Evolutionary conservation across 805 yeast species (phyloP).

Genomic region (Jamesozyma jinghongensis): DNA sequence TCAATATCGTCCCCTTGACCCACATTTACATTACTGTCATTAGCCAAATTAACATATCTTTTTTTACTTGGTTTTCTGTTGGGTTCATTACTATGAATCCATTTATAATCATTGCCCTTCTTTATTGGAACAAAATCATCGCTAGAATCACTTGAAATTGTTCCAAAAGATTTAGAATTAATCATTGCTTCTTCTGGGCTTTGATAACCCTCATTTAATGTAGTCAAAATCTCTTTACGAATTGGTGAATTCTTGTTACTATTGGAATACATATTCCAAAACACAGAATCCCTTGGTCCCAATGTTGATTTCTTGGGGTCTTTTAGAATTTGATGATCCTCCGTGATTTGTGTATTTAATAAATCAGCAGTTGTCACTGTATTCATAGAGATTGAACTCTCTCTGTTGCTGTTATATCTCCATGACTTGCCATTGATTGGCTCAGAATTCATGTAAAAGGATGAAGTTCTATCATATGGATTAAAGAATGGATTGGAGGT

Average conservation of each 20-base stretch:
- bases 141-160: constrained; percentile 19
- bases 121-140: constrained; percentile 30
- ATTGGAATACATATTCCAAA: constrained; percentile 17
- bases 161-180: constrained; percentile 5
- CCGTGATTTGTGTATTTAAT: constrained; percentile 67
- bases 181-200: background rate
- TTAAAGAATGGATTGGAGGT: constrained; percentile 18
- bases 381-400: constrained; percentile 62
- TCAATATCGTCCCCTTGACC: constrained; percentile 26
- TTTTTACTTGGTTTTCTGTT: constrained; percentile 29
- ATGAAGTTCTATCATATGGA: constrained; percentile 25
- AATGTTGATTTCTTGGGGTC: constrained; percentile 36
- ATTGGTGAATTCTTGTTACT: background rate
- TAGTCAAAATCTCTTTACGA: constrained; percentile 6
- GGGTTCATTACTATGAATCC: constrained; percentile 24
- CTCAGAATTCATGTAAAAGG: constrained; percentile 27
- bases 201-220: constrained; percentile 6
- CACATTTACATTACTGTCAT: constrained; percentile 29
- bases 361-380: constrained; percentile 82
- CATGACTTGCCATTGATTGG: constrained; percentile 44
- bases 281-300: constrained; percentile 36
- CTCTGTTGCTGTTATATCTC: constrained; percentile 45
- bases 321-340: constrained; percentile 40
- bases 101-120: constrained; percentile 25
- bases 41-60: constrained; percentile 30